Base-by-base conservation (phyloP, 768 basidiomycete species). In the Baorangia bicolor region DNA sequence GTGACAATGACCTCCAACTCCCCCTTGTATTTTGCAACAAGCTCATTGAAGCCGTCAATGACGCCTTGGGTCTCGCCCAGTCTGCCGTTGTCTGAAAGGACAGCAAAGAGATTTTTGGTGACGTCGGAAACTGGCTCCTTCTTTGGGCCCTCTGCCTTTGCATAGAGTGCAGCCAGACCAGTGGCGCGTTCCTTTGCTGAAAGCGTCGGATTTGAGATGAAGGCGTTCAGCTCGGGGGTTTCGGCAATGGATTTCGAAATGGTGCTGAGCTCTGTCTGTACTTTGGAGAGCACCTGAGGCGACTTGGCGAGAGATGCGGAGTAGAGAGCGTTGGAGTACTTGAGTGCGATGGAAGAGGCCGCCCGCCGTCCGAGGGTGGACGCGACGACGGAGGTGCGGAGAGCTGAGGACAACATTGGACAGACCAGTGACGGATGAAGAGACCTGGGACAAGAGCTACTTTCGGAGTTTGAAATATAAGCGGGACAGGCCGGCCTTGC, bases 1-100 rank as follows among this genome's bases (percentile, higher is more conserved):
- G 95, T 96, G 76, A 98, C 91, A 53, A 85, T 81, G 59, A 98
- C 91, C 69, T 88, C 91, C 59, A 98, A 77, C 77, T 98, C 96
- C 64, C 97, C 97, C 73, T 84, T 88, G 81, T 98, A 84, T 65
- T 90, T 85, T 42, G 91, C 75, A 56, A 96, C 87, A 61, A 98
- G 85, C 71, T 88, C 87, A 64, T 91, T 87, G 78, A 98, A 98
- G 57, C 91, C 93, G 68, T 89, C 85, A 65, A 98, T 90, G 60
- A 96, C 92, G 57, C 87, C 87, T 64, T 84, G 77, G 18, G 90
- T 85, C 79, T 96, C 90, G 59, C 77, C 81, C 58, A 98, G 80
- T 61, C 97, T 82, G 55, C 94, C 94, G 73, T 99, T 99, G 74
- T 96, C 91, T 56, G 91, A 88, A 57, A 99, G 83, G 63, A 98